phyloP scores from a whole-genome alignment of 2,329 filamentous ascomycete species.

The Arthrobotrys sphaeroides region DNA sequence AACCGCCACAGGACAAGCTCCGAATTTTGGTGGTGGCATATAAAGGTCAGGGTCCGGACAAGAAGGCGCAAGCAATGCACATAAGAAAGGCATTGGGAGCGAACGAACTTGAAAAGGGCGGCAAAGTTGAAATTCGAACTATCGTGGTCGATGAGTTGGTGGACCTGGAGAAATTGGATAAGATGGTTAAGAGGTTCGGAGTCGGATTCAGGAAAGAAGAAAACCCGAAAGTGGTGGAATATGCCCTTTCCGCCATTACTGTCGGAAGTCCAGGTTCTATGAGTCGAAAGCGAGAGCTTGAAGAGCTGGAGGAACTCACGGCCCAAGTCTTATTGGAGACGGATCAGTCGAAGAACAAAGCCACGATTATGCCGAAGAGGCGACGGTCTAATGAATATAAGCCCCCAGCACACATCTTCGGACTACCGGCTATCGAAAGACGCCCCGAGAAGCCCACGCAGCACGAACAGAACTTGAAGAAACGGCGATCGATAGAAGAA shows the following conservation, averaged over 20 bases:
- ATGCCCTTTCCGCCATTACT: not conserved
- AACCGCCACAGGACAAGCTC: slow-evolving; percentile 30
- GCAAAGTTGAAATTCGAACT: slow-evolving; percentile 9
- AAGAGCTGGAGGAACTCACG: slow-evolving; percentile 34
- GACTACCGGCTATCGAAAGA: slow-evolving; percentile 34
- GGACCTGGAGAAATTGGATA: slow-evolving; percentile 28
- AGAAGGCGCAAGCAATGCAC: slow-evolving; percentile 22
- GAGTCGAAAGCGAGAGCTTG: slow-evolving; percentile 27
- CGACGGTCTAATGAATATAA: slow-evolving; percentile 24
- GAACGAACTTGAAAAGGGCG: slow-evolving; percentile 28
- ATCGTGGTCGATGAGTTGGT: slow-evolving; percentile 23
- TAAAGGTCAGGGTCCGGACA: slow-evolving; percentile 4
- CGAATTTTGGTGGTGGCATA: slow-evolving; percentile 40
- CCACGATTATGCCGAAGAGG: slow-evolving; percentile 19
- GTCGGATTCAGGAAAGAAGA: slow-evolving; percentile 12
- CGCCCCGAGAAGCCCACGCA: slow-evolving; percentile 6
- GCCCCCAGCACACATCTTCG: slow-evolving; percentile 33
- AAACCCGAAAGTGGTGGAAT: not conserved
- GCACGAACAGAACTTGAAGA: slow-evolving; percentile 16
- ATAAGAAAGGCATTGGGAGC: slow-evolving; percentile 18
- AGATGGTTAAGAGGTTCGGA: slow-evolving; percentile 26
- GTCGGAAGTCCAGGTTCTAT: not conserved
- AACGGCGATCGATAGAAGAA: slow-evolving; percentile 31
- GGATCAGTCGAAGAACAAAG: not conserved
- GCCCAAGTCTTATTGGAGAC: slow-evolving; percentile 22